Evolutionary conservation across 805 yeast genomes (phyloP).

Genomic region (Lipomyces starkeyi): DNA sequence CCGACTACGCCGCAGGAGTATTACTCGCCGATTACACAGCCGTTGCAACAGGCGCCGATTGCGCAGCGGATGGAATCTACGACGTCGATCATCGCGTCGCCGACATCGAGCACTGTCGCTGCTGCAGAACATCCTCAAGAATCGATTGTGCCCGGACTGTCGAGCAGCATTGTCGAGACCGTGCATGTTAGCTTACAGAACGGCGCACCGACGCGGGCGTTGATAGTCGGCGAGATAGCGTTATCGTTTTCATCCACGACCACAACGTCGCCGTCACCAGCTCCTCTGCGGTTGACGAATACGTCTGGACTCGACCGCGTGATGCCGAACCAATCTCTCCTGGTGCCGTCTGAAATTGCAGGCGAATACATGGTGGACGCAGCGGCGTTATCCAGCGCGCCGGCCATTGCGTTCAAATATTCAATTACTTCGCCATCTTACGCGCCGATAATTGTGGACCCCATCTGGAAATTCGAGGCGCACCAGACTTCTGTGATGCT

Average conservation of each 20-base stretch:
- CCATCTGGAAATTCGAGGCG: slow-evolving; percentile 88
- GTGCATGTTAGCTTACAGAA: slow-evolving; percentile 74
- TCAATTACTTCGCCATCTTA: slow-evolving; percentile 56
- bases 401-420: slow-evolving; percentile 84
- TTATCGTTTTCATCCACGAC: slow-evolving; percentile 60
- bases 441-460: slow-evolving; percentile 71
- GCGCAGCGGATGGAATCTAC: background rate
- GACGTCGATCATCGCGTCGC: slow-evolving; percentile 2
- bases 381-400: slow-evolving; percentile 47
- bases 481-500: slow-evolving; percentile 86
- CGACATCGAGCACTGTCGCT: slow-evolving; percentile 33
- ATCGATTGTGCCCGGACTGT: slow-evolving; percentile 65
- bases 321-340: slow-evolving; percentile 59
- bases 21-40: background rate
- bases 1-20: slow-evolving; percentile 1
- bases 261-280: slow-evolving; percentile 42
- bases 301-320: slow-evolving; percentile 54
- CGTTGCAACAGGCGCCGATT: background rate
- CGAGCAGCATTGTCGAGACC: slow-evolving; percentile 85
- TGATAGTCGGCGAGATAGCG: slow-evolving; percentile 85
- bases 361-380: slow-evolving; percentile 39
- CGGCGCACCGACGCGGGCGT: slow-evolving; percentile 64
- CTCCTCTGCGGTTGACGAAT: slow-evolving; percentile 52
- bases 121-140: slow-evolving; percentile 58
- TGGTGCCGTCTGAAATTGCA: slow-evolving; percentile 49